Evolutionary conservation across 2,329 filamentous ascomycete species (phyloP).

Genomic region (Botrytis elliptica): DNA sequence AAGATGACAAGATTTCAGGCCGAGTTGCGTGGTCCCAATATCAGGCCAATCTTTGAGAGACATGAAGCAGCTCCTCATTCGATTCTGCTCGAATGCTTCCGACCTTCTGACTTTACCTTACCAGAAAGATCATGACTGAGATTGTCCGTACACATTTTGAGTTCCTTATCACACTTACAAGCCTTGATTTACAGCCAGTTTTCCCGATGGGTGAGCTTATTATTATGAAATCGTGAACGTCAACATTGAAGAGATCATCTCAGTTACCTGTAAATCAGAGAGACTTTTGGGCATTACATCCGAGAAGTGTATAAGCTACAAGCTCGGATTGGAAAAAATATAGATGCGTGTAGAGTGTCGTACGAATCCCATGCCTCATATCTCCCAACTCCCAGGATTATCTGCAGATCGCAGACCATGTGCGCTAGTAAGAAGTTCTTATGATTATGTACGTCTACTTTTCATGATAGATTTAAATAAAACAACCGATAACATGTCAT

Average conservation of each 20-base stretch:
- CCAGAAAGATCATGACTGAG: background rate
- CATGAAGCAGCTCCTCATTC: background rate
- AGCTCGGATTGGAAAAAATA: background rate
- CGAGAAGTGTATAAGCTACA: background rate
- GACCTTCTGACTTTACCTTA: no score
- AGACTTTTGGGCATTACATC: background rate
- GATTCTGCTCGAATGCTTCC: background rate
- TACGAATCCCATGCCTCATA: no score
- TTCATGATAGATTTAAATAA: background rate
- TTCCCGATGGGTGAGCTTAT: no score
- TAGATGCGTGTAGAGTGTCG: background rate
- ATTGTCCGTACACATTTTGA: background rate
- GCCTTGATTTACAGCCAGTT: background rate
- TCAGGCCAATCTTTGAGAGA: rapidly evolving
- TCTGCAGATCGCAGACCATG: no score
- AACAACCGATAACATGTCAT: background rate
- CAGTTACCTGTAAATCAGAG: background rate
- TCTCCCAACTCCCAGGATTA: background rate
- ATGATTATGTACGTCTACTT: background rate
- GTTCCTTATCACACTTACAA: background rate
- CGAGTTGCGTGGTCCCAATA: background rate
- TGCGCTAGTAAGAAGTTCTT: background rate
- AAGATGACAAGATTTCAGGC: background rate
- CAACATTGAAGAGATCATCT: background rate
- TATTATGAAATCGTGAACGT: background rate